Percentiles rank a stretch among this genome's conserved stretches.
Evolutionary conservation across 441 rosid genomes (phyloP).

Genomic region (Macaranga tanarius): DNA sequence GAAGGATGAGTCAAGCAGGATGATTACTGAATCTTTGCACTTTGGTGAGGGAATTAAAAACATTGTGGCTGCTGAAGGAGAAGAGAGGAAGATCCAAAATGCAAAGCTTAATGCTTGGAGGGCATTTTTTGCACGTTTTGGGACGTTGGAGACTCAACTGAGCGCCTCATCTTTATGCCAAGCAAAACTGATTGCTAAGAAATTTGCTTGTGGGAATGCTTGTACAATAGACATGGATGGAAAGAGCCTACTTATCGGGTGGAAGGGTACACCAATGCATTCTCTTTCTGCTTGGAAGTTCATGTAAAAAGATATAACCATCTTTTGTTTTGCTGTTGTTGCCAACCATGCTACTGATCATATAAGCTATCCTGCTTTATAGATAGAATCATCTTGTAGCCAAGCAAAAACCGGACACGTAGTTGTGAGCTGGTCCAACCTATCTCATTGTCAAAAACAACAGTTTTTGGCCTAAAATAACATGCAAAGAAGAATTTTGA

Average conservation of each 20-base stretch:
- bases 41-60: slow-evolving; percentile 23
- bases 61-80: slow-evolving; percentile 32
- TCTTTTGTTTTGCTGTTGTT: too few species aligned
- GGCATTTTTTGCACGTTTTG: slow-evolving; percentile 26
- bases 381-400: too few species aligned
- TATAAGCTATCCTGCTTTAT: too few species aligned
- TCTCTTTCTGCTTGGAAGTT: slow-evolving; percentile 43
- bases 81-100: slow-evolving; percentile 23
- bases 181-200: slow-evolving; percentile 27
- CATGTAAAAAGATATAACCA: neutral
- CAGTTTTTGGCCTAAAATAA: too few species aligned
- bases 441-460: too few species aligned
- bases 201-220: slow-evolving; percentile 25
- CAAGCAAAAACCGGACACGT: too few species aligned
- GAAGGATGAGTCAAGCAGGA: slow-evolving; percentile 24
- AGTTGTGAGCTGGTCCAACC: too few species aligned
- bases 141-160: slow-evolving; percentile 36
- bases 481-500: too few species aligned
- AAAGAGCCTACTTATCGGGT: slow-evolving; percentile 30
- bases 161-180: slow-evolving; percentile 30
- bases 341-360: too few species aligned
- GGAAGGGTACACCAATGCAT: slow-evolving; percentile 40
- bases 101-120: slow-evolving; percentile 39
- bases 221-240: slow-evolving; percentile 29
- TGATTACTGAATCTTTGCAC: slow-evolving; percentile 12